Conservation (phyloP, 106 monocot genomes). For the Agapanthus africanus region DNA sequence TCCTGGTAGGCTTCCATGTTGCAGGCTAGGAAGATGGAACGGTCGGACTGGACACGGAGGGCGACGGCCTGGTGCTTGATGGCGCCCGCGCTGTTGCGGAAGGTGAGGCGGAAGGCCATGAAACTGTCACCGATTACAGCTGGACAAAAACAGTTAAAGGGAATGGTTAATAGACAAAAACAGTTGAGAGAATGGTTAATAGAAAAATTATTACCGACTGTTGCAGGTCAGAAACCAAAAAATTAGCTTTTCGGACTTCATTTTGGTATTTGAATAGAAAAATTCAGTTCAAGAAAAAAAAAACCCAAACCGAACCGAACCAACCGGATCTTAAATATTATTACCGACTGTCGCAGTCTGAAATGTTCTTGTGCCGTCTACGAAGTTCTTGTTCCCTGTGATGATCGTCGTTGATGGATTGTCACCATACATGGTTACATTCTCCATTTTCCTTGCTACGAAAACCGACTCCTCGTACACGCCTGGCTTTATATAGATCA, state of each 20-base stretch:
- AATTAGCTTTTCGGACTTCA: no score
- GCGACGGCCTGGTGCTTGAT: slow-evolving; percentile 63
- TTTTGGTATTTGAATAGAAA: no score
- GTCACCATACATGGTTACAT: slow-evolving; percentile 19
- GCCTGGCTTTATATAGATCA: slow-evolving; percentile 18
- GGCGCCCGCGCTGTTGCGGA: slow-evolving; percentile 63
- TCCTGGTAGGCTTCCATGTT: slow-evolving; percentile 68
- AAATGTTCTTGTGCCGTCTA: slow-evolving; percentile 20
- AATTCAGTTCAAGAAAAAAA: no score
- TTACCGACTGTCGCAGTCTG: neutral
- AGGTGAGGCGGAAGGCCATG: slow-evolving; percentile 29
- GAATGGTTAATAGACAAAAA: no score
- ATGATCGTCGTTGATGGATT: slow-evolving; percentile 1
- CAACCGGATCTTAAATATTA: no score
- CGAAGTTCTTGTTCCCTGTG: slow-evolving; percentile 18
- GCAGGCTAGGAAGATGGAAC: slow-evolving; percentile 54
- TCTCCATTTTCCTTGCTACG: slow-evolving; percentile 10
- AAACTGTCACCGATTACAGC: slow-evolving; percentile 34
- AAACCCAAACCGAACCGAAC: no score
- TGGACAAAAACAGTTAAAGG: no score
- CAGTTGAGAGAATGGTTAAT: no score
- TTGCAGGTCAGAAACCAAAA: no score
- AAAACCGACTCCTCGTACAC: slow-evolving; percentile 10
- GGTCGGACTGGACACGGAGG: slow-evolving; percentile 63
- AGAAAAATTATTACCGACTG: slow-evolving; percentile 12